Evolutionary conservation across 306 rosid genomes (phyloP).

Genomic region (Delonix regia): DNA sequence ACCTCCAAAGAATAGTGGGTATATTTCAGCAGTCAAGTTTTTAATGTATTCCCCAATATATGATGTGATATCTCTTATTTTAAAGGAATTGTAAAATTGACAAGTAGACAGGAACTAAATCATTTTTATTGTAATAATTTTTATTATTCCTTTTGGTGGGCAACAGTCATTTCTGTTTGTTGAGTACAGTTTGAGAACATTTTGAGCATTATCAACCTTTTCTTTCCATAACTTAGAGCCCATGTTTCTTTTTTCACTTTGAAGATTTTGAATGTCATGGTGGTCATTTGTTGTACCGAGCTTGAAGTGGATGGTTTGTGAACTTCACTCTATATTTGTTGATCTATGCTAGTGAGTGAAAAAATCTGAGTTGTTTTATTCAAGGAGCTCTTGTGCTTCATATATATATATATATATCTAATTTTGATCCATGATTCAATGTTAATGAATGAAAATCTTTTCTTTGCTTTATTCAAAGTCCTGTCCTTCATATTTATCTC

Average conservation of each 20-base stretch:
- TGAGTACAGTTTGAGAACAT: background rate
- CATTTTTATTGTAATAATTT: background rate
- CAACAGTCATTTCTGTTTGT: background rate
- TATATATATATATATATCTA: slow-evolving; percentile 1
- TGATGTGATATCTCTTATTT: background rate
- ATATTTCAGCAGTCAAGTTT: slow-evolving; percentile 12
- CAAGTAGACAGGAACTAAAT: slow-evolving; percentile 4
- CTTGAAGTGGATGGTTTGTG: slow-evolving; percentile 17
- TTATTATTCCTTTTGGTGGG: background rate
- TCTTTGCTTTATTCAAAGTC: slow-evolving; percentile 16
- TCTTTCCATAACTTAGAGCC: background rate
- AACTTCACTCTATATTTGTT: background rate
- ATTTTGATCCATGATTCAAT: slow-evolving; percentile 20
- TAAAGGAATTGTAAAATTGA: background rate
- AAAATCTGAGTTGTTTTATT: slow-evolving; percentile 7
- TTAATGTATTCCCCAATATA: background rate
- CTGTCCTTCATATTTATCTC: slow-evolving; percentile 10
- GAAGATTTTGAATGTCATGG: slow-evolving; percentile 2
- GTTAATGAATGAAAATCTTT: slow-evolving; percentile 15
- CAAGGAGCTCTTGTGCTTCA: slow-evolving; percentile 13
- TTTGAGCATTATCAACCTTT: slow-evolving; percentile 7
- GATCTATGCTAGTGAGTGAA: background rate
- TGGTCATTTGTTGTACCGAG: background rate
- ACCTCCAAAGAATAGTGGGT: background rate
- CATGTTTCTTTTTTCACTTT: background rate